Base-by-base conservation (phyloP, 2,329 filamentous ascomycete species). In the Fusarium sp. region DNA sequence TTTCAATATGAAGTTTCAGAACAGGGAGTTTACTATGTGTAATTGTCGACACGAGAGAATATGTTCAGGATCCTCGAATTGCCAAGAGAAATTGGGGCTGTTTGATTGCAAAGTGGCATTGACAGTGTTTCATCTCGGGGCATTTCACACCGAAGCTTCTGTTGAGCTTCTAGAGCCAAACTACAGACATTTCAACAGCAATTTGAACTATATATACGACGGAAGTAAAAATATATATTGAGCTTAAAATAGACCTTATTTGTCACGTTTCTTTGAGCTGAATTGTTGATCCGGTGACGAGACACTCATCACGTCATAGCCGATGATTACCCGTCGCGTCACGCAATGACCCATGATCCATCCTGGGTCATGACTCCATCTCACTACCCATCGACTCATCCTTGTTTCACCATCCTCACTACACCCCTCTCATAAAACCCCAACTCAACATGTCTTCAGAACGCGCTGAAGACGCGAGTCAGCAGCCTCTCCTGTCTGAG, bases 311-410 rank as follows among this genome's bases (percentile, higher is more conserved):
- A 42, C 60, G 66, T 60, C 70, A 64, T 66, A 38, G 15, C 76
- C 76, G 76, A 75, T 9, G 14, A 70, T 78, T 77, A 78, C 18
- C 76, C 76, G 76, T 3, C n/a, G 14, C 7, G 45, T 66, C 70
- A 70, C 66, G 38, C 41, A 47, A 59, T 55, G 22, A n/a, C 33
- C 28, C 24, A 61, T 39, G 15, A 22, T 24, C 52, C 56, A 52
- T 49, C 36, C 6, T 8, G 45, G 26, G 26, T 31, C 12, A 70
- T 66, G 59, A 70, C 66, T 70, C 59, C 41, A 55, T 59, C 18
- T 44, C 47, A 48, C 17, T 11, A 33, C 20, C 11, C 49, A 41
- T 41, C 24, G 45, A 15, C 15, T 38, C 33, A 45, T 33, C 20
- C 54, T 38, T 33, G 45, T 54, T 62, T 62, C 63, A 68, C 28